Evolutionary conservation across 768 basidiomycete species (phyloP).

Genomic region (Aureoboletus auriporus): DNA sequence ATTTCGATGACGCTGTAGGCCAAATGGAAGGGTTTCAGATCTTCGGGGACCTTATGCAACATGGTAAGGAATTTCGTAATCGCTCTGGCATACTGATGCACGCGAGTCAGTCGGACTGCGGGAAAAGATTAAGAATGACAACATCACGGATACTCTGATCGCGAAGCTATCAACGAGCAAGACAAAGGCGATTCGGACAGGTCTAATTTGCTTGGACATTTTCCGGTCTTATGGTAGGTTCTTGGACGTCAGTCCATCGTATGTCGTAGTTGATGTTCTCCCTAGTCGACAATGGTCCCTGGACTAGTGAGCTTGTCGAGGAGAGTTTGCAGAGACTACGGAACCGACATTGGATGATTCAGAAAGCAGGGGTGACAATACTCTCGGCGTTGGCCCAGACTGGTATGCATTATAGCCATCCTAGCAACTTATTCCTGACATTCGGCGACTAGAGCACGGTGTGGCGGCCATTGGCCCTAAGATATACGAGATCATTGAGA

Average conservation of each 20-base stretch:
- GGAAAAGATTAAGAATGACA: no score
- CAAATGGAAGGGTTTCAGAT: background rate
- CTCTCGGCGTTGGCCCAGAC: slow-evolving; percentile 7
- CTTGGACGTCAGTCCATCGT: no score
- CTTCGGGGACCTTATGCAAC: background rate
- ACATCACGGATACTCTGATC: no score
- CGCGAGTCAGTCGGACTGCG: no score
- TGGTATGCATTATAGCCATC: background rate
- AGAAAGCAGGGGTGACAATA: slow-evolving; percentile 5
- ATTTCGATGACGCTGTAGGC: slow-evolving; percentile 22
- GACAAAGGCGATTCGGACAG: no score
- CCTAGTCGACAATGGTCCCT: background rate
- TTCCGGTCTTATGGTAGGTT: no score
- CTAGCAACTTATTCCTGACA: background rate
- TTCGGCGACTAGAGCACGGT: background rate
- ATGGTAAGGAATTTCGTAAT: background rate
- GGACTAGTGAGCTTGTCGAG: background rate
- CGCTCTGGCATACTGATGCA: no score
- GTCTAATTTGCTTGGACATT: no score
- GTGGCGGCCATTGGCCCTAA: background rate
- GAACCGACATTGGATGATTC: background rate
- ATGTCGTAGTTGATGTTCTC: no score
- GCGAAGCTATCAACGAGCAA: no score
- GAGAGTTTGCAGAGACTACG: background rate
- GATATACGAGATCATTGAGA: background rate